Evolutionary conservation across 139 green algal species (phyloP).

Genomic region (Ulvella scutata): DNA sequence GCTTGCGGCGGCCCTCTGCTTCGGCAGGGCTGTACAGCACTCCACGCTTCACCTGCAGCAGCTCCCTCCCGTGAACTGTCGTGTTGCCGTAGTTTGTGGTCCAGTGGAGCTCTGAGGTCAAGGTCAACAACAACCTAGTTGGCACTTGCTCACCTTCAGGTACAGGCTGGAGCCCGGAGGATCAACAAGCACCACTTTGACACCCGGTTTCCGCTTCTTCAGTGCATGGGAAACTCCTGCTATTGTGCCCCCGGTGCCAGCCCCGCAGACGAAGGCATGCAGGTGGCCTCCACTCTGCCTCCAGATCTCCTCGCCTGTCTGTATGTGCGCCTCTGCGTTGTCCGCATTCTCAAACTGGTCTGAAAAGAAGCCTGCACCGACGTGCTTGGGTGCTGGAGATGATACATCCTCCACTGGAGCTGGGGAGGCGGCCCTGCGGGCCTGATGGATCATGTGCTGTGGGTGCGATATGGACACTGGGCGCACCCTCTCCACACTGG

Average conservation of each 20-base stretch:
- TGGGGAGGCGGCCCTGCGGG: constrained; percentile 29
- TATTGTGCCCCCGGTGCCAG: constrained; percentile 88
- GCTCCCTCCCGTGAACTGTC: background rate
- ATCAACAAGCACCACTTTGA: constrained; percentile 61
- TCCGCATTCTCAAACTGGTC: constrained; percentile 94
- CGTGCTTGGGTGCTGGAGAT: too few species aligned
- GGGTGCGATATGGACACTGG: constrained; percentile 88
- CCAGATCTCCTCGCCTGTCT: constrained; percentile 73
- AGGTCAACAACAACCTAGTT: background rate
- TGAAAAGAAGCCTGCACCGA: constrained; percentile 52
- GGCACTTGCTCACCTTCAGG: constrained; percentile 46
- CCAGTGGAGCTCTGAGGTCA: background rate
- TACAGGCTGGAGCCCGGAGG: constrained; percentile 75
- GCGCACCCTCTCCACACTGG: constrained; percentile 56
- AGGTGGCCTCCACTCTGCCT: constrained; percentile 50
- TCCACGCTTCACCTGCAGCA: constrained; percentile 60
- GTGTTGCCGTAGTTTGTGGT: background rate
- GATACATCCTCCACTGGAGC: constrained; percentile 7
- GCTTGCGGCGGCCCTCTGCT: constrained; percentile 75
- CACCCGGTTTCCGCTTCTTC: constrained; percentile 27
- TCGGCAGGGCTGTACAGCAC: constrained; percentile 72
- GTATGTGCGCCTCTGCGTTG: constrained; percentile 67
- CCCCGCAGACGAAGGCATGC: constrained; percentile 81
- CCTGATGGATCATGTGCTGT: constrained; percentile 88
- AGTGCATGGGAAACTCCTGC: constrained; percentile 61